Base-by-base conservation (phyloP, 2,329 filamentous ascomycete species). In the Triangularia setosa region DNA sequence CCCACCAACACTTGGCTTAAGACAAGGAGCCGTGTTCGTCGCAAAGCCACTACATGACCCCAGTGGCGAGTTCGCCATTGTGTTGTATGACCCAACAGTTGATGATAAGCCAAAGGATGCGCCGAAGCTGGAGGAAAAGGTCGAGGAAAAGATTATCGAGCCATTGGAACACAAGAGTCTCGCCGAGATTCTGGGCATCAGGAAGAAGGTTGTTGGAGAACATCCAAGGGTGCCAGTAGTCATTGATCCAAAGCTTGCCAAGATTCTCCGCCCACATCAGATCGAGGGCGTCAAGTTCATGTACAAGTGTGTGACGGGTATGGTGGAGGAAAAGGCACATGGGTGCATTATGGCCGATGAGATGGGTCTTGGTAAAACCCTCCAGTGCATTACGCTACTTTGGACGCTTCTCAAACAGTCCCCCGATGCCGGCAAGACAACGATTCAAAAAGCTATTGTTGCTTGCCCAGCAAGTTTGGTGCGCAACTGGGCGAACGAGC, bases 321-420 rank as follows among this genome's bases (percentile, higher is more conserved):
- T 98, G 83, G 91, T 98, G 63, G 95, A 98, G 72, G 85, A 90
- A 40, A 94, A 94, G 71, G 95, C 95, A 58, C 91, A 97, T 75
- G 95, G 95, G 1, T 99, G 95, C 78, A 99, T 99, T 75, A 99
- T 99, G 95, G 95, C 95, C 61, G 95, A 99, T 75, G 95, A 97
- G 75, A 99, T 99, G 95, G 95, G 95, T 71, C 80, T 99, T 28
- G 95, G 95, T 63, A 99, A 99, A 79, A 99, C 95, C 18, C 79
- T 99, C 53, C 95, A 99, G 80, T 99, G 95, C 77, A 99, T 99
- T 72, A 87, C 95, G 0, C 84, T 99, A 58, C 89, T 99, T 83
- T 99, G 95, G 95, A 99, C 95, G 1, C 79, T 99, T 1, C 80
- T 99, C 16, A 98, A 97, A 76, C 95, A 99, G 74, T 96, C 93